Evolutionary conservation across 1,284 basidiomycete species (phyloP).

Genomic region (Pisolithus thermaeus): DNA sequence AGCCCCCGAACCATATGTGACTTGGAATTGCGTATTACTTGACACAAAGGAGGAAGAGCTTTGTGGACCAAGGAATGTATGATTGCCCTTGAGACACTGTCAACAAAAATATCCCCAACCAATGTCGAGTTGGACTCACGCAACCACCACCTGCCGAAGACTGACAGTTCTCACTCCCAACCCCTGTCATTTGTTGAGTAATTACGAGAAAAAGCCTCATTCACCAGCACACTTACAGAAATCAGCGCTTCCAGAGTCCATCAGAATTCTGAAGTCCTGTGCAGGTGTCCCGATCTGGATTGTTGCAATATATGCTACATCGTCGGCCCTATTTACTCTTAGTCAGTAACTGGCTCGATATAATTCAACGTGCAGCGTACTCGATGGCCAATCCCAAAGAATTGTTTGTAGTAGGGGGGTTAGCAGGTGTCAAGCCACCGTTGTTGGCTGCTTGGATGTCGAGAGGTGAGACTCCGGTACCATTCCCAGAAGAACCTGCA

Average conservation of each 20-base stretch:
- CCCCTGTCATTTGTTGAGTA: constrained; percentile 14
- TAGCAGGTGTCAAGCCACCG: constrained; percentile 46
- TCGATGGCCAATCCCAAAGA: constrained; percentile 73
- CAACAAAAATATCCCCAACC: neutral
- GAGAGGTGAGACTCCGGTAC: constrained; percentile 31
- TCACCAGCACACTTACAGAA: constrained; percentile 43
- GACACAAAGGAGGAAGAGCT: constrained; percentile 65
- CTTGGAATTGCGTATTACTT: constrained; percentile 50
- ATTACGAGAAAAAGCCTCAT: neutral
- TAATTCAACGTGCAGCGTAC: constrained; percentile 28
- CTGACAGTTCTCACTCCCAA: constrained; percentile 24
- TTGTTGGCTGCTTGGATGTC: constrained; percentile 34
- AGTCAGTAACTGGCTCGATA: neutral
- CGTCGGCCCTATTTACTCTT: constrained; percentile 31
- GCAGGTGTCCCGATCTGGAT: constrained; percentile 78
- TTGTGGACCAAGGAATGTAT: constrained; percentile 60
- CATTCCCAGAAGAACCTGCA: constrained; percentile 7
- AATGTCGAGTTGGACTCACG: constrained; percentile 13
- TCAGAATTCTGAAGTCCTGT: constrained; percentile 63
- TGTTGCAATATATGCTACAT: constrained; percentile 60
- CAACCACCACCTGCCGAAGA: constrained; percentile 19
- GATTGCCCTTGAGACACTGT: constrained; percentile 44
- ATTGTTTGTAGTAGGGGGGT: constrained; percentile 46
- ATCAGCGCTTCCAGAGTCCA: constrained; percentile 86
- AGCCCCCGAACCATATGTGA: constrained; percentile 74